Evolutionary conservation across 495 filamentous ascomycete species (phyloP).

Genomic region (Staphylotrichum longicolle): DNA sequence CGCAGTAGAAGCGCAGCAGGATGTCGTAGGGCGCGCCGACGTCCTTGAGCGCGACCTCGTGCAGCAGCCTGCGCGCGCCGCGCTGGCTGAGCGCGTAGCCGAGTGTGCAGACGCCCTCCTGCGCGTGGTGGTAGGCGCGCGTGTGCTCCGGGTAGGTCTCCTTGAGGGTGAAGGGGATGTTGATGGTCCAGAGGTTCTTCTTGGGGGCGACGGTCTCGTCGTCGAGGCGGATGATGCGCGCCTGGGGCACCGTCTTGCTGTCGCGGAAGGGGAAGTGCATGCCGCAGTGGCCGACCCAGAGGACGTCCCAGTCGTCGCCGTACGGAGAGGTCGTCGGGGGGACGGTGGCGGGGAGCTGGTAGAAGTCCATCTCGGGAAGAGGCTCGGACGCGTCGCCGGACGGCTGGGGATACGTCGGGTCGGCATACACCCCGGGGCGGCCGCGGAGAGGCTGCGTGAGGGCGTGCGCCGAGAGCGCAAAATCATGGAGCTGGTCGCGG

Average conservation of each 20-base stretch:
- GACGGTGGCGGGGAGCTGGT: constrained; percentile 31
- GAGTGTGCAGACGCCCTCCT: constrained; percentile 35
- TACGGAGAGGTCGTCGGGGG: constrained; percentile 48
- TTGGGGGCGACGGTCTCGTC: constrained; percentile 35
- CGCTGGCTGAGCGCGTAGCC: constrained; percentile 34
- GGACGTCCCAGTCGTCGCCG: constrained; percentile 58
- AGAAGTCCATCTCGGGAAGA: constrained; percentile 25
- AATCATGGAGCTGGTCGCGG: constrained; percentile 48
- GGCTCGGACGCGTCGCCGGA: constrained; percentile 4
- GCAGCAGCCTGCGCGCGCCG: constrained; percentile 32
- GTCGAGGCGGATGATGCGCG: constrained; percentile 24
- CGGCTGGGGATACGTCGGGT: constrained; percentile 27
- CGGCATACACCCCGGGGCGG: constrained; percentile 17
- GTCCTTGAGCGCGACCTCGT: constrained; percentile 31
- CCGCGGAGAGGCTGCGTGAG: constrained; percentile 30
- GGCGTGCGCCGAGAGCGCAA: constrained; percentile 43
- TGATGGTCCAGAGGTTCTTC: constrained; percentile 33
- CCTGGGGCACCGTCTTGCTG: constrained; percentile 25
- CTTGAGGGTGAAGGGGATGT: constrained; percentile 25
- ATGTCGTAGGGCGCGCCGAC: constrained; percentile 31
- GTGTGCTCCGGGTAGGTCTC: constrained; percentile 36
- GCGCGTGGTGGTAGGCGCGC: constrained; percentile 37
- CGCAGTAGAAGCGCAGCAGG: constrained; percentile 33
- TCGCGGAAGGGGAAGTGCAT: constrained; percentile 31
- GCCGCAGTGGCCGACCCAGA: constrained; percentile 57